Percentiles rank a stretch among this genome's conserved stretches.
phyloP scores from a whole-genome alignment of 306 rosid genomes.

The Spatholobus suberectus region DNA sequence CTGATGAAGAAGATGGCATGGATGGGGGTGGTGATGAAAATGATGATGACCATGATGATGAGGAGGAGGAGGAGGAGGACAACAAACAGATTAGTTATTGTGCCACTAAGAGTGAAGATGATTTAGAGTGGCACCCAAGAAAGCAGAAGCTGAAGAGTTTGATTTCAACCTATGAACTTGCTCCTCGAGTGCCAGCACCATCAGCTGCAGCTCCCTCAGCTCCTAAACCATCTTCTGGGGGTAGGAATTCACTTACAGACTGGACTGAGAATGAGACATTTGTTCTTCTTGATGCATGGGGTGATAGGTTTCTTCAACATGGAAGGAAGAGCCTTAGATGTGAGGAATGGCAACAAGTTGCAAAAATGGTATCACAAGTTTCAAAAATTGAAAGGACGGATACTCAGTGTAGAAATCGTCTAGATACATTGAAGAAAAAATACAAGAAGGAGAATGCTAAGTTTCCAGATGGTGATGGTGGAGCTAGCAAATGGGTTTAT shows the following conservation, averaged over 20 bases:
- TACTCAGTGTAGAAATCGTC: slow-evolving; percentile 85
- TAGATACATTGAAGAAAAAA: slow-evolving; percentile 89
- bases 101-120: slow-evolving; percentile 53
- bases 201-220: slow-evolving; percentile 46
- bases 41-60: slow-evolving; percentile 38
- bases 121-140: slow-evolving; percentile 67
- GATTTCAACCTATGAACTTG: slow-evolving; percentile 79
- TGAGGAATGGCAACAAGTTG: slow-evolving; percentile 96
- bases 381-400: slow-evolving; percentile 79
- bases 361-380: slow-evolving; percentile 80
- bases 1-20: slow-evolving; percentile 40
- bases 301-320: slow-evolving; percentile 77
- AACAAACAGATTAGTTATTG: slow-evolving; percentile 40
- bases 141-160: slow-evolving; percentile 79
- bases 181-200: slow-evolving; percentile 63
- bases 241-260: slow-evolving; percentile 72
- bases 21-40: slow-evolving; percentile 54
- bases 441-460: slow-evolving; percentile 85
- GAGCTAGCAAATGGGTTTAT: slow-evolving; percentile 73
- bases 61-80: slow-evolving; percentile 33
- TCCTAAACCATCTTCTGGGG: slow-evolving; percentile 66
- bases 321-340: slow-evolving; percentile 91
- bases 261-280: slow-evolving; percentile 88
- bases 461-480: slow-evolving; percentile 49
- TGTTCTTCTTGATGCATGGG: slow-evolving; percentile 89